A percentile compares a stretch with the other conserved stretches of the same genome.
Evolutionary conservation across 305 asterid genomes (phyloP).

Genomic region (Fraxinus angustifolia): DNA sequence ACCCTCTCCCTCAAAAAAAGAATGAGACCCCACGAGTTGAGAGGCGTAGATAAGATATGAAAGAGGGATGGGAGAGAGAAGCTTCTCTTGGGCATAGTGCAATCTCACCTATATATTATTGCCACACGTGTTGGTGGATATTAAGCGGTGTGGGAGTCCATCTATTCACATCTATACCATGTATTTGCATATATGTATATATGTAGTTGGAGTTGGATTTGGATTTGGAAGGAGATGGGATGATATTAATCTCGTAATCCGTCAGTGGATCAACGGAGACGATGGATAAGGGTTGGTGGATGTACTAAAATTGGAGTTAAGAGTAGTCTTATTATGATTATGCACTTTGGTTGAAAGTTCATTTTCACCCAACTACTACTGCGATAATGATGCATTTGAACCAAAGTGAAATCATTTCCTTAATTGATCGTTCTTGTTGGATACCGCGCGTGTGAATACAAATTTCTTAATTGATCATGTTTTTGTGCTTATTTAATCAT

Average conservation of each 20-base stretch:
- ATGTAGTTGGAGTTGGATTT: neutral
- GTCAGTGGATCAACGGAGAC: neutral
- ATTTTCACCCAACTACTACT: constrained; percentile 19
- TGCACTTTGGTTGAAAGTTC: constrained; percentile 10
- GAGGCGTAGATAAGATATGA: constrained; percentile 61
- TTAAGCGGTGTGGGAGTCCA: constrained; percentile 8
- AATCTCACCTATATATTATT: constrained; percentile 45
- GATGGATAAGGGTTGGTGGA: constrained; percentile 12
- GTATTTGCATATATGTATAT: neutral
- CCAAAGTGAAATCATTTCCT: neutral
- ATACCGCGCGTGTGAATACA: neutral
- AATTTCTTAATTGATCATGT: neutral
- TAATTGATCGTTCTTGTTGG: neutral
- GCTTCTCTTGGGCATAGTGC: constrained; percentile 78
- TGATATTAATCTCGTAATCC: neutral
- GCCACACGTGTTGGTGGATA: constrained; percentile 35
- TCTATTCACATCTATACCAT: neutral
- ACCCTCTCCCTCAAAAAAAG: constrained; percentile 10
- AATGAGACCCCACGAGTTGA: constrained; percentile 46
- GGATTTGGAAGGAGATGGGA: neutral
- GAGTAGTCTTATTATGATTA: constrained; percentile 17
- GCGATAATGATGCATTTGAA: neutral
- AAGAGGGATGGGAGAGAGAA: constrained; percentile 64
- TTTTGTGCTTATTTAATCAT: constrained; percentile 18
- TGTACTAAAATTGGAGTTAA: constrained; percentile 15